phyloP scores from a whole-genome alignment of 75 land plant species.

The Chamaecyparis obtusa region DNA sequence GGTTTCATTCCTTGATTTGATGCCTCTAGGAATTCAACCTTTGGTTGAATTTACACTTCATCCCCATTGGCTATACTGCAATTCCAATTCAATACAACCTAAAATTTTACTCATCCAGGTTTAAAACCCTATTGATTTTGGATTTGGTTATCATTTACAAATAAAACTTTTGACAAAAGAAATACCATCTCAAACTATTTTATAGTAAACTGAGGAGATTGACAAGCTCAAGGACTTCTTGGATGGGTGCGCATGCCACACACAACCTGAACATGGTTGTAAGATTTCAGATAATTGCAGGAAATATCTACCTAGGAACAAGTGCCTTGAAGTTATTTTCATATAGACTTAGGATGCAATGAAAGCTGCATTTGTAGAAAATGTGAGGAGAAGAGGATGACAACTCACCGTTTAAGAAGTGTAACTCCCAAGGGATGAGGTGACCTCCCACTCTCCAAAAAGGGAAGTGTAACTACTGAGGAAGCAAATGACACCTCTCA shows the following conservation, averaged over 20 bases:
- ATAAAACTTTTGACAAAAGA: neutral
- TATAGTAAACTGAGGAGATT: neutral
- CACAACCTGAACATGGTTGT: neutral
- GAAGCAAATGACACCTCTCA: too few relatives aligned
- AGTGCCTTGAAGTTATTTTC: too few relatives aligned
- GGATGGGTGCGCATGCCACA: neutral
- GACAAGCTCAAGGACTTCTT: neutral
- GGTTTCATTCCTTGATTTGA: neutral
- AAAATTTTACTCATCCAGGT: neutral
- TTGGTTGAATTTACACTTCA: neutral
- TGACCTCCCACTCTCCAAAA: too few relatives aligned
- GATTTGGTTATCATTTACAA: neutral
- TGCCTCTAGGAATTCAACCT: neutral
- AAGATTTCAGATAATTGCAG: too few relatives aligned
- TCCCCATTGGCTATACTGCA: neutral
- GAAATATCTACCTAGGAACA: too few relatives aligned
- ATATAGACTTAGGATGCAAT: too few relatives aligned
- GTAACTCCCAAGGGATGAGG: too few relatives aligned
- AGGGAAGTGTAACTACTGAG: too few relatives aligned
- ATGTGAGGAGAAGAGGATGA: too few relatives aligned
- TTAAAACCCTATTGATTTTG: neutral
- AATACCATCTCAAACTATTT: neutral
- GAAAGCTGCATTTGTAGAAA: too few relatives aligned
- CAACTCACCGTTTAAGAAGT: too few relatives aligned
- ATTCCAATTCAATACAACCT: neutral